Evolutionary conservation across 768 basidiomycete genomes (phyloP).

Genomic region (Xerocomellus chrysenteron): DNA sequence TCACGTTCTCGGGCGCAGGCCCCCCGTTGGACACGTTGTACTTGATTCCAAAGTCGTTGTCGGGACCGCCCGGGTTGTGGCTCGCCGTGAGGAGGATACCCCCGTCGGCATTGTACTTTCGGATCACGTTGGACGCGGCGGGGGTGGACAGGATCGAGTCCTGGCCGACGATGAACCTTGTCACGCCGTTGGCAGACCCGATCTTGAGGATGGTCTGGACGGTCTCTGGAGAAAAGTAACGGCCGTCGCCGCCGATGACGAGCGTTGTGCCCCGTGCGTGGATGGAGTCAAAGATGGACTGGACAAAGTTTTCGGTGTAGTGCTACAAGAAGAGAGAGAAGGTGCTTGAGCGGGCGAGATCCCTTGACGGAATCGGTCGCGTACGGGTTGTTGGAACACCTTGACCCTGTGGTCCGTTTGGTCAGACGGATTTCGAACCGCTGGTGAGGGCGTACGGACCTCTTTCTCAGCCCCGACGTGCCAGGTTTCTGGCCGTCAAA

Average conservation of each 20-base stretch:
- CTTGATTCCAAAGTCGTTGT: slow-evolving; percentile 99
- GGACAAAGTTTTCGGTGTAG: slow-evolving; percentile 99
- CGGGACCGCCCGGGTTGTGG: slow-evolving; percentile 98
- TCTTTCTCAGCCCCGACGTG: slow-evolving; percentile 95
- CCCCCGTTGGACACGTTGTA: slow-evolving; percentile 98
- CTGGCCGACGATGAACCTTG: slow-evolving; percentile 89
- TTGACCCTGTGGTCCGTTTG: slow-evolving; percentile 66
- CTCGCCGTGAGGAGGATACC: slow-evolving; percentile 96
- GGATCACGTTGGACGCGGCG: slow-evolving; percentile 93
- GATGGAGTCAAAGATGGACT: slow-evolving; percentile 91
- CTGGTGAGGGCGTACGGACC: slow-evolving; percentile 43
- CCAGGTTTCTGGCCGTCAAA: slow-evolving; percentile 97
- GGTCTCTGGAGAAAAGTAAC: slow-evolving; percentile 83
- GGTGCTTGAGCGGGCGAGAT: slow-evolving; percentile 19
- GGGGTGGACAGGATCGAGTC: slow-evolving; percentile 94
- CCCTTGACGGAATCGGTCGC: slow-evolving; percentile 22
- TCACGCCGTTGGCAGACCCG: slow-evolving; percentile 91
- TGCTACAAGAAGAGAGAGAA: slow-evolving; percentile 49
- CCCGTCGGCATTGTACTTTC: slow-evolving; percentile 94
- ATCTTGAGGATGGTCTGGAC: slow-evolving; percentile 93
- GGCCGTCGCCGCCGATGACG: slow-evolving; percentile 97
- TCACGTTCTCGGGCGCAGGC: slow-evolving; percentile 93
- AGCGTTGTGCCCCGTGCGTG: slow-evolving; percentile 75
- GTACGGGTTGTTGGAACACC: slow-evolving; percentile 94
- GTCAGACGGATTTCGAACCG: slow-evolving; percentile 14